These are phyloP conservation scores for Xylaria bambusicola DNA, from an alignment of 495 filamentous ascomycete species.

Conservation along the genomic window DNA sequence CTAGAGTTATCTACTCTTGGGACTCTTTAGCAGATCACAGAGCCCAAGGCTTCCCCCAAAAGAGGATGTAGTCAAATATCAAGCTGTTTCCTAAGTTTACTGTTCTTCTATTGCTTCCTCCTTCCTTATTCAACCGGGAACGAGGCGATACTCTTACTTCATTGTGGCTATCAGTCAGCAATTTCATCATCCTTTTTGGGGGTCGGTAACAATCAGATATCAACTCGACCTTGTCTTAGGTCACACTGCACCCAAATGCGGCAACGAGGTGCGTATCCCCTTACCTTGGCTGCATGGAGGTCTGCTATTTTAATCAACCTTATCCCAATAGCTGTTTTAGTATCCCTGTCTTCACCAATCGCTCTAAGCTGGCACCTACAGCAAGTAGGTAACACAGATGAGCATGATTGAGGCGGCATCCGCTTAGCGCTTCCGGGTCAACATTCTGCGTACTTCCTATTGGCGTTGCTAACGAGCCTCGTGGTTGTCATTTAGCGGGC, in stretches of 20 bases:
- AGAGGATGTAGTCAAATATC: too few species aligned
- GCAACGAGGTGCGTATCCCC: slow-evolving; percentile 9
- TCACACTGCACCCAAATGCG: background rate
- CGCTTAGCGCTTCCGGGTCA: slow-evolving; percentile 13
- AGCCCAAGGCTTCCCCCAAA: background rate
- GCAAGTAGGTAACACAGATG: slow-evolving; percentile 14
- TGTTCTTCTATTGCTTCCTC: too few species aligned
- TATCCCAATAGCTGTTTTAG: background rate
- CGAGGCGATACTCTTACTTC: too few species aligned
- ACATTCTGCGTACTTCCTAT: slow-evolving; percentile 2
- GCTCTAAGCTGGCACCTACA: background rate
- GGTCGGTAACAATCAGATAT: background rate
- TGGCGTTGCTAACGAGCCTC: slow-evolving; percentile 3
- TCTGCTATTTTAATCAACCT: slow-evolving; percentile 14
- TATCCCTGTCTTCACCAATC: slow-evolving; percentile 4
- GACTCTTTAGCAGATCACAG: background rate
- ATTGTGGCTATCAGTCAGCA: background rate
- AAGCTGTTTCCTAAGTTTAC: too few species aligned
- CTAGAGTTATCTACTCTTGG: background rate
- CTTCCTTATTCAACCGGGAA: too few species aligned
- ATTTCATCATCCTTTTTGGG: background rate
- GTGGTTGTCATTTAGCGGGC: background rate
- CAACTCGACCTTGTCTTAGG: slow-evolving; percentile 1
- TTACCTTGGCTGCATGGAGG: slow-evolving; percentile 5
- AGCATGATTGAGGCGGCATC: slow-evolving; percentile 2